phyloP scores from a whole-genome alignment of 2,329 filamentous ascomycete species.

The Phialophora chinensis region DNA sequence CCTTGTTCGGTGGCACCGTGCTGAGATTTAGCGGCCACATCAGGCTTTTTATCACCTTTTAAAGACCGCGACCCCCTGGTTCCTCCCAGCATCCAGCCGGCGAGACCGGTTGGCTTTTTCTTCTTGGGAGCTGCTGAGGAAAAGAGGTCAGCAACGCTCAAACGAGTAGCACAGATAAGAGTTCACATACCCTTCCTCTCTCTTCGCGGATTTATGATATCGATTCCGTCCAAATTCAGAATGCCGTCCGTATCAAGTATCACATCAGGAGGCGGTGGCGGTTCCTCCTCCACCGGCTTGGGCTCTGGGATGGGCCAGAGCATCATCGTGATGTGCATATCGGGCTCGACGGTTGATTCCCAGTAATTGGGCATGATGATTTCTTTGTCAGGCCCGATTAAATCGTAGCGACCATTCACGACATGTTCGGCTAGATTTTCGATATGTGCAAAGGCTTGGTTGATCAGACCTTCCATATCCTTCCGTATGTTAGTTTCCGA shows the following conservation, averaged over 20 bases:
- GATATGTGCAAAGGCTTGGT: constrained; percentile 80
- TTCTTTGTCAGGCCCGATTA: constrained; percentile 78
- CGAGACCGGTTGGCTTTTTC: constrained; percentile 45
- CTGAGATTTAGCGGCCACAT: constrained; percentile 44
- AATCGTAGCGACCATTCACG: constrained; percentile 77
- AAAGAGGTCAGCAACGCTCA: constrained; percentile 2
- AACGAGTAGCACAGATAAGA: background rate
- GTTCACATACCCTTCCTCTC: constrained; percentile 35
- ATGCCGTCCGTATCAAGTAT: constrained; percentile 34
- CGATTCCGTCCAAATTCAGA: constrained; percentile 27
- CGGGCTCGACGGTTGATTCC: constrained; percentile 80
- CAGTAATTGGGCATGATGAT: constrained; percentile 82
- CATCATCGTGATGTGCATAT: constrained; percentile 73
- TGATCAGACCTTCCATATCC: constrained; percentile 87
- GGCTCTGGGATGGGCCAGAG: constrained; percentile 67
- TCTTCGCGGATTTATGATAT: constrained; percentile 28
- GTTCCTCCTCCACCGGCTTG: constrained; percentile 32
- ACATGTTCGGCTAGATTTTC: constrained; percentile 78
- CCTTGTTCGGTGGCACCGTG: constrained; percentile 39
- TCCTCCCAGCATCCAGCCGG: constrained; percentile 53
- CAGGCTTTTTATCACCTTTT: constrained; percentile 57
- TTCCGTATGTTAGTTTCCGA: constrained; percentile 45
- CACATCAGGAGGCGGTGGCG: constrained; percentile 24
- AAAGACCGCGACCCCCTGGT: constrained; percentile 43
- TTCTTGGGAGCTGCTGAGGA: constrained; percentile 26